Evolutionary conservation across 768 basidiomycete genomes (phyloP).

Genomic region (Auricularia cornea): DNA sequence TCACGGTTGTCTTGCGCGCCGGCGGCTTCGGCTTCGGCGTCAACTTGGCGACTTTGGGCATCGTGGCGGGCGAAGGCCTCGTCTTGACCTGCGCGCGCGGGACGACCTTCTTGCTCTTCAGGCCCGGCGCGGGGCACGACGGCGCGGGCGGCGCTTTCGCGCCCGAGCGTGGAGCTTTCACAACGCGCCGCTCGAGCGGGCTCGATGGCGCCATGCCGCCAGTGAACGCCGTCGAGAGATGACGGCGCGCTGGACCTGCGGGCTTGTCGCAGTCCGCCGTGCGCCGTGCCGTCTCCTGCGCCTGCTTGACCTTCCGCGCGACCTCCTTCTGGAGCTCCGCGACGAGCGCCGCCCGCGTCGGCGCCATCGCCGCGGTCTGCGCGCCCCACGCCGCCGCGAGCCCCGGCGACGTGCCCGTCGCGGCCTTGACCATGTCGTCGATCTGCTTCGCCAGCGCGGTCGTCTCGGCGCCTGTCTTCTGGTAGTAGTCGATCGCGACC

Average conservation of each 20-base stretch:
- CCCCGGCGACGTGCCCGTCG: neutral
- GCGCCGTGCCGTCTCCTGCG: neutral
- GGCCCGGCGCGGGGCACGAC: neutral
- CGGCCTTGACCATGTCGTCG: neutral
- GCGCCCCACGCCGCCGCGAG: neutral
- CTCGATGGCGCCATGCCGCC: neutral
- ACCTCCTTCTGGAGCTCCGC: neutral
- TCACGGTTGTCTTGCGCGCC: neutral
- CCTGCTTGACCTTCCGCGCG: neutral
- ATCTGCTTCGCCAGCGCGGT: neutral
- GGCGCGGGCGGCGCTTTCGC: neutral
- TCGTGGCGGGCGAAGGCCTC: neutral
- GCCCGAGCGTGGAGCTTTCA: neutral
- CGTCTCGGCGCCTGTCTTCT: neutral
- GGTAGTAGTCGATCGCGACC: neutral
- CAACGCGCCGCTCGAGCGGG: neutral
- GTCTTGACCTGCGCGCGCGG: neutral
- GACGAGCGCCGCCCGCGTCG: neutral
- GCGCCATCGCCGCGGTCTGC: neutral
- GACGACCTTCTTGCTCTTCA: neutral
- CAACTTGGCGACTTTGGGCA: neutral
- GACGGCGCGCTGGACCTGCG: neutral
- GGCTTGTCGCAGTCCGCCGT: neutral
- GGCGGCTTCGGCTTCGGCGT: neutral
- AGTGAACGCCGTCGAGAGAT: neutral